Evolutionary conservation across 2,329 filamentous ascomycete genomes (phyloP), one percentile per base, ranked within the genome.

Genomic region (Fusarium secorum): DNA sequence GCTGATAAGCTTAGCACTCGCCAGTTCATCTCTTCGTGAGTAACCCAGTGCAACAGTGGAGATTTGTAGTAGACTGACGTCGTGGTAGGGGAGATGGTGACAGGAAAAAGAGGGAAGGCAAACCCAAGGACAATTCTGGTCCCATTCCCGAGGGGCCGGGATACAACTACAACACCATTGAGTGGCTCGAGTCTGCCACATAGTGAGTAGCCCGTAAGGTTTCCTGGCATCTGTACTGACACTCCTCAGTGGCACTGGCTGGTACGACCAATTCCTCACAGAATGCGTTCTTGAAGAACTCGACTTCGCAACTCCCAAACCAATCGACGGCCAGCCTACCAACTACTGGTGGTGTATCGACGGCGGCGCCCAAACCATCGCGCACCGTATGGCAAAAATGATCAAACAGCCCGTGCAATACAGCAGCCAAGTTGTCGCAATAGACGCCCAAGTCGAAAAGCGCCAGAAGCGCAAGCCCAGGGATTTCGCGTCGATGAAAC

Each of bases 331-430:
- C 7, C 9, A 66, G 1, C 5, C 15, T 1, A 30, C 26, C 32
- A 55, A 73, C 11, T 68, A 54, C 17, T 75, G 72, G 74, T 74
- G 54, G 41, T 75, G 74, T 8, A n/a, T 76, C 1, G 68, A 72
- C 2, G 70, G 72, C 0, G 72, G 74, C 1, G 66, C 70, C 3
- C 68, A 71, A 4, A 30, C 44, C 10, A 49, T 75, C 5, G 68
- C 72, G 0, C 52, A 28, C 1, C 38, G n/a, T 10, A 75, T 75
- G 74, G 62, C 45, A 0, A 18, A 48, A 2, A 70, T 52, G 28
- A 44, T 66, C 14, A 51, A 65, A 7, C 24, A 68, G 5, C 60
- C 49, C 0, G 17, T 73, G 1, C 51, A 73, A 5, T 65, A 52
- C 18, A 61, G 74, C 18, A 71, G 35, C 10, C 55, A 62, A 15